Conservation (phyloP, 768 basidiomycete genomes). For the Mycena polygramma region DNA sequence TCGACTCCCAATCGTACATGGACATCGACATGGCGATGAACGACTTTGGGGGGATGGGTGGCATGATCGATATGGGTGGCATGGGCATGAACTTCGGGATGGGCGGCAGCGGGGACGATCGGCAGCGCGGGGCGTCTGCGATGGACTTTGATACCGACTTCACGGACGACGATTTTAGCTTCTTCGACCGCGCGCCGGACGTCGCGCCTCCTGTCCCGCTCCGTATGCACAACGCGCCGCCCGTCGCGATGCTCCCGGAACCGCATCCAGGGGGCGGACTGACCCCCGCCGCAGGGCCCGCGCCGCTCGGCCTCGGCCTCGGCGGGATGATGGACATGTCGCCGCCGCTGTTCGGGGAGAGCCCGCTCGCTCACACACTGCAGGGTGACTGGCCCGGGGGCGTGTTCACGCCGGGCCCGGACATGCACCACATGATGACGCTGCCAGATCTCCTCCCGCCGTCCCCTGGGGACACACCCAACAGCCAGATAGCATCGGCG, state of each 20-base stretch:
- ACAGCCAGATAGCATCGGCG: constrained; percentile 52
- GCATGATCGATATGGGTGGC: constrained; percentile 37
- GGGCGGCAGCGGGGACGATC: constrained; percentile 19
- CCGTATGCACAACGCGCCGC: constrained; percentile 20
- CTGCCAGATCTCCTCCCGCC: constrained; percentile 61
- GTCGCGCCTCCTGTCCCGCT: constrained; percentile 19
- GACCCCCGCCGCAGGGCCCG: constrained; percentile 48
- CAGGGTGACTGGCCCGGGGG: constrained; percentile 24
- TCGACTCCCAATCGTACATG: constrained; percentile 54
- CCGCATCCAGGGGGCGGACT: constrained; percentile 41
- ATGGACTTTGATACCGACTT: constrained; percentile 74
- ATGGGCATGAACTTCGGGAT: constrained; percentile 45
- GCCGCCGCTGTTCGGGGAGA: constrained; percentile 44
- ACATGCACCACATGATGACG: constrained; percentile 46
- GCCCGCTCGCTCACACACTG: constrained; percentile 27
- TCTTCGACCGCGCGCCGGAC: constrained; percentile 76
- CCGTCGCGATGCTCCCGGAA: constrained; percentile 25
- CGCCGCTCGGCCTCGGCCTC: constrained; percentile 46
- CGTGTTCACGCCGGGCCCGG: constrained; percentile 42
- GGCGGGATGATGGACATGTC: constrained; percentile 44
- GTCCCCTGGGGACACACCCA: constrained; percentile 66
- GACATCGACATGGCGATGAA: constrained; percentile 68
- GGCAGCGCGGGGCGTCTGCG: constrained; percentile 24
- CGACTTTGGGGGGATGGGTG: constrained; percentile 51
- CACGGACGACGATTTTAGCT: constrained; percentile 92